These are phyloP conservation scores for Pseudocercospora crystallina DNA, from an alignment of 2,329 filamentous ascomycete species.

Conservation along the genomic window DNA sequence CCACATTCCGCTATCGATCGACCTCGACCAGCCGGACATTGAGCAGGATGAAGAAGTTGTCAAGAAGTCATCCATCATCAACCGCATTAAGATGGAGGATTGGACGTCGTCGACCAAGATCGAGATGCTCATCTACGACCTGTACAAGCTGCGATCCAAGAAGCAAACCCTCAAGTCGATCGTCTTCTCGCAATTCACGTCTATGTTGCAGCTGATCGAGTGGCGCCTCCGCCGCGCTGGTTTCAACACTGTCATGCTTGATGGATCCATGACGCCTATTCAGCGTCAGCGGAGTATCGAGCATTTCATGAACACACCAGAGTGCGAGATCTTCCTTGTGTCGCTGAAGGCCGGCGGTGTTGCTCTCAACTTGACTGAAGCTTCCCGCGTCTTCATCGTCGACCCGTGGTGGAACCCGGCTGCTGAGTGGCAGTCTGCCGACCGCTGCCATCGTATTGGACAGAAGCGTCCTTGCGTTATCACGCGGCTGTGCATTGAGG, in stretches of 20 bases:
- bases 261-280: constrained; percentile 90
- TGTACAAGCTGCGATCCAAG: constrained; percentile 87
- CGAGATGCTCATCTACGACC: constrained; percentile 89
- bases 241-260: constrained; percentile 96
- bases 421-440: constrained; percentile 98
- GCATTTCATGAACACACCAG: constrained; percentile 91
- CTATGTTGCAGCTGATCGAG: constrained; percentile 94
- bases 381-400: constrained; percentile 90
- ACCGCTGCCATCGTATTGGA: constrained; percentile 82
- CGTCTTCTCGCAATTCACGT: constrained; percentile 96
- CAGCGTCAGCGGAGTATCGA: constrained; percentile 93
- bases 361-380: constrained; percentile 91
- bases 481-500: constrained; percentile 91
- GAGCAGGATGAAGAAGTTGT: constrained; percentile 84
- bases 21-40: constrained; percentile 92
- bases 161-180: constrained; percentile 95
- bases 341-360: constrained; percentile 96
- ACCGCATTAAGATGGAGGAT: constrained; percentile 97
- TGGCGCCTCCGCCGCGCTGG: constrained; percentile 96
- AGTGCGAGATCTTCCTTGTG: constrained; percentile 94
- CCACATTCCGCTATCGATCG: constrained; percentile 85
- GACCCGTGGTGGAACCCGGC: constrained; percentile 99
- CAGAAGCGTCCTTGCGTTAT: constrained; percentile 93
- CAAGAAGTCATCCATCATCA: constrained; percentile 97
- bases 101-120: constrained; percentile 99